Conservation (phyloP, 306 rosid species). For the Lotus japonicus region DNA sequence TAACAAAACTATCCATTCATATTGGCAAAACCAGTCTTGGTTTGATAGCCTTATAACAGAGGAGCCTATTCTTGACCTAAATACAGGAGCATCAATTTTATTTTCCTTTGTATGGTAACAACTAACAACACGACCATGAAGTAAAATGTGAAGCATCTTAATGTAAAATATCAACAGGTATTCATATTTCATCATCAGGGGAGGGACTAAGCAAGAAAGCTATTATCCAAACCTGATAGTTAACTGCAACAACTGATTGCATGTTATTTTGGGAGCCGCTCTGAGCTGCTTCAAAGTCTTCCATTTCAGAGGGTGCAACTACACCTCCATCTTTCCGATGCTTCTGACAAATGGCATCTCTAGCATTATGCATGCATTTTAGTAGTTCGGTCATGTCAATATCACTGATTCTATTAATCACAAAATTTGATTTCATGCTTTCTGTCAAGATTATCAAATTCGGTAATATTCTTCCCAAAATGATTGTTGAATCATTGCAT, state of each 20-base stretch:
- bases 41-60: too few relatives aligned
- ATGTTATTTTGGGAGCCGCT: slow-evolving; percentile 28
- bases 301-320: slow-evolving; percentile 23
- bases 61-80: background rate
- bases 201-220: background rate
- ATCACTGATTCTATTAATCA: slow-evolving; percentile 23
- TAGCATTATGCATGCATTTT: slow-evolving; percentile 43
- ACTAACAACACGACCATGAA: background rate
- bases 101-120: background rate
- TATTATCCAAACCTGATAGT: slow-evolving; percentile 49
- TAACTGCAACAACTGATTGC: slow-evolving; percentile 24
- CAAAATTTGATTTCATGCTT: slow-evolving; percentile 28
- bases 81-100: background rate
- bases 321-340: slow-evolving; percentile 23
- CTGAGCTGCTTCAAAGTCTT: slow-evolving; percentile 31
- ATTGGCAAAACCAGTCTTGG: too few relatives aligned
- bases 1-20: too few relatives aligned
- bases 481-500: slow-evolving; percentile 47
- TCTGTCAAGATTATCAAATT: slow-evolving; percentile 43
- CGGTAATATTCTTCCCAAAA: slow-evolving; percentile 65
- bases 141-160: slow-evolving; percentile 1
- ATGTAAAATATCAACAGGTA: background rate
- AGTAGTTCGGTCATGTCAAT: slow-evolving; percentile 42
- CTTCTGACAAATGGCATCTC: slow-evolving; percentile 38
- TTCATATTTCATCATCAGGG: too few relatives aligned